Evolutionary conservation across 495 filamentous ascomycete species (phyloP).

Genomic region (Penicillium simplicissimum): DNA sequence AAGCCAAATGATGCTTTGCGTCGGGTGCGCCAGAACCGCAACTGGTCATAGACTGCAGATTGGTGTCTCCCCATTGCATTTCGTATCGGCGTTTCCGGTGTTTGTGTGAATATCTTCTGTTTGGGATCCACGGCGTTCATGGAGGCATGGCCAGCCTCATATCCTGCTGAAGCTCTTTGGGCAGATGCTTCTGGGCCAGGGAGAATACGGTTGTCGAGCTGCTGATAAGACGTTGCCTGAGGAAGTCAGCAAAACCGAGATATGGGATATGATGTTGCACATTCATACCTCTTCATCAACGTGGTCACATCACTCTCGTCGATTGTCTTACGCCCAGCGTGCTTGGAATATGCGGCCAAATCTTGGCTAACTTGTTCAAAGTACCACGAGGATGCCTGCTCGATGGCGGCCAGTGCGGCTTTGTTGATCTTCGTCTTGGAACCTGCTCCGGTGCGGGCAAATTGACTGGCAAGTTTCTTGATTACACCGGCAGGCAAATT

Average conservation of each 20-base stretch:
- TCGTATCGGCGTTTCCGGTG: slow-evolving; percentile 25
- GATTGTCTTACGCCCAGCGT: slow-evolving; percentile 81
- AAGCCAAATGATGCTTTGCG: slow-evolving; percentile 71
- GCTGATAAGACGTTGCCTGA: slow-evolving; percentile 77
- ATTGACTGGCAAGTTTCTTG: slow-evolving; percentile 72
- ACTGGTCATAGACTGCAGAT: slow-evolving; percentile 58
- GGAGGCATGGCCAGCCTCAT: slow-evolving; percentile 68
- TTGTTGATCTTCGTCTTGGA: slow-evolving; percentile 66
- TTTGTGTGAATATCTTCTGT: slow-evolving; percentile 22
- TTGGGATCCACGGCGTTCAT: slow-evolving; percentile 29
- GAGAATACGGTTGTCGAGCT: slow-evolving; percentile 75
- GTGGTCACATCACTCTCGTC: slow-evolving; percentile 81
- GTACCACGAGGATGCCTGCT: slow-evolving; percentile 82
- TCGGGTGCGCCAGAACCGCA: slow-evolving; percentile 75
- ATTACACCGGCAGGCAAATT: slow-evolving; percentile 69
- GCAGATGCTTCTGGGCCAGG: slow-evolving; percentile 77
- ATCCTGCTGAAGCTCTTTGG: slow-evolving; percentile 79
- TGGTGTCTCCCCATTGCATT: slow-evolving; percentile 16
- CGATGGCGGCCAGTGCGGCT: slow-evolving; percentile 70
- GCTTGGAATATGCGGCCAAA: slow-evolving; percentile 73
- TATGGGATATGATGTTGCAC: slow-evolving; percentile 14
- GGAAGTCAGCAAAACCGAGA: slow-evolving; percentile 30
- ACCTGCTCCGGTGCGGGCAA: slow-evolving; percentile 60
- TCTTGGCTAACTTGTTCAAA: slow-evolving; percentile 84
- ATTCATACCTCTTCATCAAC: slow-evolving; percentile 70